Evolutionary conservation across 495 filamentous ascomycete species (phyloP).

Genomic region (Aspergillus homomorphus): DNA sequence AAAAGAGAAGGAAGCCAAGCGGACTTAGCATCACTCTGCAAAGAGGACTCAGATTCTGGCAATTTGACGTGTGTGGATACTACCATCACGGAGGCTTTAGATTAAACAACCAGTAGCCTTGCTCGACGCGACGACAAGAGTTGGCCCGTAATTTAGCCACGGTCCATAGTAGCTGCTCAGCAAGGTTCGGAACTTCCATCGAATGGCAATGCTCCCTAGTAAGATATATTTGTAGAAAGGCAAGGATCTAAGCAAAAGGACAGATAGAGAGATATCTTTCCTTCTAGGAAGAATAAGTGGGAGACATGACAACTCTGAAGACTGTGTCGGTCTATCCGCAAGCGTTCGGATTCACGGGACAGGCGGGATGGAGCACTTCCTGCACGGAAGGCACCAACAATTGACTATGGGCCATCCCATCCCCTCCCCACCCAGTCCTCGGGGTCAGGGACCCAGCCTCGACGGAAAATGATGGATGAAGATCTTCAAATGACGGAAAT

Average conservation of each 20-base stretch:
- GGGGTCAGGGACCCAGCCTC: background rate
- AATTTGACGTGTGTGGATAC: conserved; percentile 3
- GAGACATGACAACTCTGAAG: too few relatives aligned
- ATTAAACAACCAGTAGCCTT: conserved; percentile 6
- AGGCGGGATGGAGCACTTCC: background rate
- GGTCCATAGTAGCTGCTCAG: background rate
- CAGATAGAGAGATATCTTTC: too few relatives aligned
- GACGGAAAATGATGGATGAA: background rate
- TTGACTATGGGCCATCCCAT: too few relatives aligned
- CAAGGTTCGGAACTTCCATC: background rate
- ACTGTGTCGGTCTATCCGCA: too few relatives aligned
- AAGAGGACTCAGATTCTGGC: background rate
- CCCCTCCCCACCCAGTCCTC: background rate
- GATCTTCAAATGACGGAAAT: background rate
- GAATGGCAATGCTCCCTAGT: too few relatives aligned
- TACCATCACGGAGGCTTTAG: background rate
- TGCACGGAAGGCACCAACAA: too few relatives aligned
- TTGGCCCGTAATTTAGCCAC: background rate
- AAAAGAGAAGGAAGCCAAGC: background rate
- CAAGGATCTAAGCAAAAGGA: too few relatives aligned
- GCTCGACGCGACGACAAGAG: background rate
- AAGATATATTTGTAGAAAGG: too few relatives aligned
- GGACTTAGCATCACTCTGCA: background rate
- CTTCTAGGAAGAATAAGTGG: too few relatives aligned
- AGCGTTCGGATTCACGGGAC: background rate